phyloP scores from a whole-genome alignment of 768 basidiomycete species.

The Serpula lacrymans region DNA sequence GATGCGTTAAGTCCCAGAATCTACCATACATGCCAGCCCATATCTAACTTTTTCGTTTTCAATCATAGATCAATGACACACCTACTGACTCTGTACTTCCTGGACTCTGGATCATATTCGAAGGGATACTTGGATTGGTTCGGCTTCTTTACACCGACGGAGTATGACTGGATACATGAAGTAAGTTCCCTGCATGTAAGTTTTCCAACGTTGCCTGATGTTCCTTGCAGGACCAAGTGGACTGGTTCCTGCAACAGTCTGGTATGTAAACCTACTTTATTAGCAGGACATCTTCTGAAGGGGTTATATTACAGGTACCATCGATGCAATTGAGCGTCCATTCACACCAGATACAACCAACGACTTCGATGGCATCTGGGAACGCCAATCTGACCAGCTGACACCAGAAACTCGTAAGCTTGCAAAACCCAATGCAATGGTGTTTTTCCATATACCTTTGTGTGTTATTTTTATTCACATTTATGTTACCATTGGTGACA shows the following conservation, averaged over 20 bases:
- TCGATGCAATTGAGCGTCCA: slow-evolving; percentile 75
- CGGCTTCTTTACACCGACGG: slow-evolving; percentile 56
- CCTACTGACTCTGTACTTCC: slow-evolving; percentile 85
- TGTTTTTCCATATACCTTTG: slow-evolving; percentile 99
- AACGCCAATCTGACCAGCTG: slow-evolving; percentile 57
- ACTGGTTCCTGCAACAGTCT: slow-evolving; percentile 89
- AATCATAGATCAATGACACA: slow-evolving; percentile 75
- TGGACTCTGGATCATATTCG: slow-evolving; percentile 83
- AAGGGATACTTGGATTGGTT: slow-evolving; percentile 58
- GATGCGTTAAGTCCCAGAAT: slow-evolving; percentile 65
- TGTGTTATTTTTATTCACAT: slow-evolving; percentile 35
- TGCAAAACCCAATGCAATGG: slow-evolving; percentile 92
- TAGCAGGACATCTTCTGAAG: not conserved
- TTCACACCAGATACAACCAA: slow-evolving; percentile 74
- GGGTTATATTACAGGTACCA: slow-evolving; percentile 38
- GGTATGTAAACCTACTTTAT: slow-evolving; percentile 27
- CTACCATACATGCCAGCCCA: not conserved
- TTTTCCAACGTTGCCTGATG: not conserved
- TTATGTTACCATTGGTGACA: too few relatives aligned
- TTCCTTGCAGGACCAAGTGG: slow-evolving; percentile 59
- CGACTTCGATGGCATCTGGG: slow-evolving; percentile 69
- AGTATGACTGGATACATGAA: slow-evolving; percentile 83
- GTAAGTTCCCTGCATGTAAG: slow-evolving; percentile 30
- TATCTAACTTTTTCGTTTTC: not conserved
- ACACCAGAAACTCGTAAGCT: slow-evolving; percentile 52